Conservation (phyloP, 495 filamentous ascomycete genomes). For the Staphylotrichum longicolle region DNA sequence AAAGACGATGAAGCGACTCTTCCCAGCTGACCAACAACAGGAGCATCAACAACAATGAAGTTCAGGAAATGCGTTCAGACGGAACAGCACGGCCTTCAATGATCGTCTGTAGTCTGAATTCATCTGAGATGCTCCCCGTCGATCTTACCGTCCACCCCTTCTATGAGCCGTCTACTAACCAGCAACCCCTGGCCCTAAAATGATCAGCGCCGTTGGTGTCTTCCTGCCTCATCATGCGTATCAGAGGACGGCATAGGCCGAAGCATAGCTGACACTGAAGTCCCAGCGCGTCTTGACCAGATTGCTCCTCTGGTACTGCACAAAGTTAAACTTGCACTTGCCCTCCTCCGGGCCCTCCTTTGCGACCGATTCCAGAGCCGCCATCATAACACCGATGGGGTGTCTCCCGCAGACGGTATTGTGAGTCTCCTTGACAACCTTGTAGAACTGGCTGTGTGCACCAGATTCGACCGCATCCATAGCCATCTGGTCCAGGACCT, state of each 20-base stretch:
- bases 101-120: background rate
- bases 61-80: no score
- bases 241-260: constrained; percentile 67
- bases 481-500: constrained; percentile 70
- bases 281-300: constrained; percentile 67
- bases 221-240: background rate
- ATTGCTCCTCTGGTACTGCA: constrained; percentile 88
- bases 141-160: background rate
- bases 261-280: constrained; percentile 93
- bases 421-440: constrained; percentile 64
- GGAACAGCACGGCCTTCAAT: no score
- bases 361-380: constrained; percentile 65
- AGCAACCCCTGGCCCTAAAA: constrained; percentile 2
- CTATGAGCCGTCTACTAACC: background rate
- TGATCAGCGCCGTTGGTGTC: background rate
- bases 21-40: no score
- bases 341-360: constrained; percentile 35
- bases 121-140: background rate
- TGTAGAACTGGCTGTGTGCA: constrained; percentile 63
- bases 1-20: no score
- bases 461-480: constrained; percentile 83
- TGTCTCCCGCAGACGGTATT: constrained; percentile 97
- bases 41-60: no score
- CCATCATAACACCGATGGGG: constrained; percentile 94
- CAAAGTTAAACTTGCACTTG: constrained; percentile 72